A percentile compares a stretch with the other conserved stretches of the same genome.
Conservation (phyloP, 192 early-diverging fungal genomes). For the Podila epicladia region DNA sequence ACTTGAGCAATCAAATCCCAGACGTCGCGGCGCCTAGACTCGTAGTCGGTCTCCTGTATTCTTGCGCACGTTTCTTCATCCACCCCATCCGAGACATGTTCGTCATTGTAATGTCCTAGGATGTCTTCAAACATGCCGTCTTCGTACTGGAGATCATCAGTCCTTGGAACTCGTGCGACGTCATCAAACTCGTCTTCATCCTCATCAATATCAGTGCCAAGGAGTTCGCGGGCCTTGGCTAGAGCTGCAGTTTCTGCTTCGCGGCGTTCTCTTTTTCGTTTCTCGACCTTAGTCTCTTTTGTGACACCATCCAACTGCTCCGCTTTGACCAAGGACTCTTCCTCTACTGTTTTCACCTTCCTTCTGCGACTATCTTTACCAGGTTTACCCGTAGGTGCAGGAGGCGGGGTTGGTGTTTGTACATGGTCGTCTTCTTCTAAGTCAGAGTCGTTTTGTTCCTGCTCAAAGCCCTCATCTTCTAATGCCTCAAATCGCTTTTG, state of each 20-base stretch:
- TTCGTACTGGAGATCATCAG: neutral
- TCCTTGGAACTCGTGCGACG: neutral
- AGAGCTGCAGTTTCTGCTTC: constrained; percentile 37
- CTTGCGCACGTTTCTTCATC: constrained; percentile 23
- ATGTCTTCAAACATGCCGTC: constrained; percentile 6
- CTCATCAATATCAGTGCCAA: constrained; percentile 16
- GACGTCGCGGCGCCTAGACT: constrained; percentile 31
- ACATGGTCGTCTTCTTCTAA: constrained; percentile 3
- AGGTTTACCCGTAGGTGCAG: neutral
- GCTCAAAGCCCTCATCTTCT: neutral
- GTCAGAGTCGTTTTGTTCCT: constrained; percentile 15
- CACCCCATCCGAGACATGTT: neutral
- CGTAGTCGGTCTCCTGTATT: constrained; percentile 41
- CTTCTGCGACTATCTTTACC: constrained; percentile 27
- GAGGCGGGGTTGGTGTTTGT: neutral
- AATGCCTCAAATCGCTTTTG: constrained; percentile 20
- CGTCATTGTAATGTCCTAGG: neutral
- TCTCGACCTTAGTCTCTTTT: constrained; percentile 34
- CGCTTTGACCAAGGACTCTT: constrained; percentile 18
- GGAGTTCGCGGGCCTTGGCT: constrained; percentile 38
- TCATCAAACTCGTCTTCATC: constrained; percentile 14
- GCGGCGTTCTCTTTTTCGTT: constrained; percentile 31
- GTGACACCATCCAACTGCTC: constrained; percentile 18
- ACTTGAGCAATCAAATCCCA: constrained; percentile 47
- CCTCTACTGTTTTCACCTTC: constrained; percentile 8